Conservation (phyloP, 768 basidiomycete genomes). For the Russula earlei region DNA sequence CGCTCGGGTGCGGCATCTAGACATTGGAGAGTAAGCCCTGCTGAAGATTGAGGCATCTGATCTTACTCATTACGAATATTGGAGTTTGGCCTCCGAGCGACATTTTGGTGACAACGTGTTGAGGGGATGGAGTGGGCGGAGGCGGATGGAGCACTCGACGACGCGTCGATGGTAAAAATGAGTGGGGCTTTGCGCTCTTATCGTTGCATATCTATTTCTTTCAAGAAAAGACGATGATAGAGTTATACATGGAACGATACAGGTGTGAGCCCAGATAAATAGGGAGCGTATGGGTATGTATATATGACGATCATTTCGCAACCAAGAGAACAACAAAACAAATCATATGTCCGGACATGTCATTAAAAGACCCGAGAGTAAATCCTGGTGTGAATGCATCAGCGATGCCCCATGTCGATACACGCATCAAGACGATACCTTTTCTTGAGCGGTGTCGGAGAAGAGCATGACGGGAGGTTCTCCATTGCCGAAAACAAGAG, state of each 20-base stretch:
- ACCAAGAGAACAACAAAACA: neutral
- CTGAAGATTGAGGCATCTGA: neutral
- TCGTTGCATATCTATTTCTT: neutral
- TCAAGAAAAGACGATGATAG: neutral
- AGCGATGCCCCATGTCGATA: neutral
- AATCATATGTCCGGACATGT: slow-evolving; percentile 5
- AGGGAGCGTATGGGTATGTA: neutral
- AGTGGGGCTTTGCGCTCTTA: too few relatives aligned
- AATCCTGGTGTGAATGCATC: neutral
- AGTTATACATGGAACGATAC: neutral
- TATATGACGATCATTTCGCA: too few relatives aligned
- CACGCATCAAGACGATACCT: neutral
- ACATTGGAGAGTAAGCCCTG: slow-evolving; percentile 7
- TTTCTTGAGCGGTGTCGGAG: slow-evolving; percentile 13
- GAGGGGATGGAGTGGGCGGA: neutral
- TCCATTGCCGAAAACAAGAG: slow-evolving; percentile 5
- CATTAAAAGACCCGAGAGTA: slow-evolving; percentile 12
- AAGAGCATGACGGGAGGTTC: slow-evolving; percentile 10
- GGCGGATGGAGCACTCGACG: neutral
- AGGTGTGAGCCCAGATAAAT: neutral
- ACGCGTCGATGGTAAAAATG: neutral
- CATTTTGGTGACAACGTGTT: slow-evolving; percentile 21
- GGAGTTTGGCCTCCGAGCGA: slow-evolving; percentile 51
- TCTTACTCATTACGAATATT: slow-evolving; percentile 75
- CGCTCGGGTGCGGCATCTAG: slow-evolving; percentile 89